phyloP scores from a whole-genome alignment of 768 basidiomycete genomes.

The Podaxis sp. region DNA sequence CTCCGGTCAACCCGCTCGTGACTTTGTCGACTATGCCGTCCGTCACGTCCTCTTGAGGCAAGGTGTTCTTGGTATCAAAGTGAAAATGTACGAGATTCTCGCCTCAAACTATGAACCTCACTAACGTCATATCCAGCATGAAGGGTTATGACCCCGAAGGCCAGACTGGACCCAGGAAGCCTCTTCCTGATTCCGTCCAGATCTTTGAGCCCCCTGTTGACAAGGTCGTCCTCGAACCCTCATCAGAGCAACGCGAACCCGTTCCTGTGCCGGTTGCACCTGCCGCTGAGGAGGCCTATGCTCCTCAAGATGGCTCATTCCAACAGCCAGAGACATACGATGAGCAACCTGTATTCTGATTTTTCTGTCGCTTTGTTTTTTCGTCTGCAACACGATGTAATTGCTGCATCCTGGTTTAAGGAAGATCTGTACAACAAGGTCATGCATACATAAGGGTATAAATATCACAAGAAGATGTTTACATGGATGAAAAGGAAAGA shows the following conservation, averaged over 20 bases:
- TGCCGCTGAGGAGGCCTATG: conserved; percentile 53
- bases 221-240: conserved; percentile 86
- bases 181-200: conserved; percentile 92
- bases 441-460: neutral
- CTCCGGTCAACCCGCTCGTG: conserved; percentile 95
- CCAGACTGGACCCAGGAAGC: conserved; percentile 82
- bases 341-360: conserved; percentile 64
- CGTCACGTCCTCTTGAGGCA: conserved; percentile 97
- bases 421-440: neutral
- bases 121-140: conserved; percentile 62
- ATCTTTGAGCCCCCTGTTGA: conserved; percentile 89
- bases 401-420: neutral
- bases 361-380: conserved; percentile 19
- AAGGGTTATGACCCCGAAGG: conserved; percentile 95
- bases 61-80: conserved; percentile 99
- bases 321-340: conserved; percentile 40
- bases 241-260: conserved; percentile 86
- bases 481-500: neutral
- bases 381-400: conserved; percentile 3
- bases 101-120: neutral
- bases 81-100: conserved; percentile 77
- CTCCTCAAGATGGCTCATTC: conserved; percentile 41
- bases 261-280: conserved; percentile 48
- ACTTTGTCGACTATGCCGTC: conserved; percentile 97
- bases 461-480: neutral